phyloP scores from a whole-genome alignment of 2,329 filamentous ascomycete species.

The Beauveria scarabaeidicola region DNA sequence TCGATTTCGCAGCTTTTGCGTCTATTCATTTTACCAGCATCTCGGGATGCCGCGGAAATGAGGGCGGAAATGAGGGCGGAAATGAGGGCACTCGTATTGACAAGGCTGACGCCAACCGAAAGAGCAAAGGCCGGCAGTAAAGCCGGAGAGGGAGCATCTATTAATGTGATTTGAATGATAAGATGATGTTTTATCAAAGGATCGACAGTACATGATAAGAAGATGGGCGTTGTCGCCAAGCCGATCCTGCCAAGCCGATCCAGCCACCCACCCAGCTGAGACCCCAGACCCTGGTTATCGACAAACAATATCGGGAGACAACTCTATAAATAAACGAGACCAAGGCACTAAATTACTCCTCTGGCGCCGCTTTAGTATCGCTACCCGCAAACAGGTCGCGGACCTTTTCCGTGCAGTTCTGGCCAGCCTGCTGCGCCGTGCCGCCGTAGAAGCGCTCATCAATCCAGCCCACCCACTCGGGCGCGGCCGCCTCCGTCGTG shows the following conservation, averaged over 20 bases:
- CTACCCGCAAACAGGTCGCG: neutral
- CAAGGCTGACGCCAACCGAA: neutral
- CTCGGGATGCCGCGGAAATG: neutral
- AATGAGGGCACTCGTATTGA: too few species aligned
- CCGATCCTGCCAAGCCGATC: neutral
- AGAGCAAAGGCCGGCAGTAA: neutral
- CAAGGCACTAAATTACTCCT: neutral
- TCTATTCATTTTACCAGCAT: neutral
- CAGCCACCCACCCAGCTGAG: neutral
- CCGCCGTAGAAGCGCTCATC: constrained; percentile 1
- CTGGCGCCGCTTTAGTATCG: neutral
- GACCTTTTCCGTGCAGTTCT: neutral
- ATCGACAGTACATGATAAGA: neutral
- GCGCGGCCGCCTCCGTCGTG: neutral
- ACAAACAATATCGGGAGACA: neutral
- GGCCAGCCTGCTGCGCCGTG: neutral
- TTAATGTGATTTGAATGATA: neutral
- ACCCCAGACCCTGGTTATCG: neutral
- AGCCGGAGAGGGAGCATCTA: neutral
- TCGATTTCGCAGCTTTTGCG: neutral
- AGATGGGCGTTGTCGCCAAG: neutral
- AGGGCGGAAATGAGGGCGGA: too few species aligned
- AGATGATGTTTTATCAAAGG: neutral
- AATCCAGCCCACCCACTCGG: constrained; percentile 10
- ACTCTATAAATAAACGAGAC: too few species aligned